Evolutionary conservation across 2,329 filamentous ascomycete species (phyloP).

Genomic region (Fusarium nisikadoi): DNA sequence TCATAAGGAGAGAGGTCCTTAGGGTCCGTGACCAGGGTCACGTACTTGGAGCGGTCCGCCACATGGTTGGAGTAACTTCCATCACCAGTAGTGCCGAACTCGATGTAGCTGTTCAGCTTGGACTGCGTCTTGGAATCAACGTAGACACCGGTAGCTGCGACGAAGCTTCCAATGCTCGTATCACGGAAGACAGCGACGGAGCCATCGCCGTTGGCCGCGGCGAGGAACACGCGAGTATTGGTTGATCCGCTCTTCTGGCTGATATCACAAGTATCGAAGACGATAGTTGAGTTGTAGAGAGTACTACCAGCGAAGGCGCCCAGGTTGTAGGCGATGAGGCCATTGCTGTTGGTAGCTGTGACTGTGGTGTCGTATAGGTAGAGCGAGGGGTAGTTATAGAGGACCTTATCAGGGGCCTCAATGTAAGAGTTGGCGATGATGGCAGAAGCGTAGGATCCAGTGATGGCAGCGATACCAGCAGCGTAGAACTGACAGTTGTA

Average conservation of each 20-base stretch:
- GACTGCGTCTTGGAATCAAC: conserved; percentile 48
- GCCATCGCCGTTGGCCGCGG: conserved; percentile 53
- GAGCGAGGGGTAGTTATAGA: conserved; percentile 53
- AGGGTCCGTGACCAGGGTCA: conserved; percentile 47
- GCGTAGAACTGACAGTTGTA: conserved; percentile 58
- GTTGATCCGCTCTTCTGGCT: conserved; percentile 43
- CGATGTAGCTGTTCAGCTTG: conserved; percentile 50
- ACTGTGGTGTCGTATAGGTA: conserved; percentile 58
- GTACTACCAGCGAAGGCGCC: conserved; percentile 45
- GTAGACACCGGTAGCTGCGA: conserved; percentile 50
- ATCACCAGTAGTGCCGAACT: conserved; percentile 54
- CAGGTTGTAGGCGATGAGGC: conserved; percentile 50
- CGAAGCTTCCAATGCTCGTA: conserved; percentile 50
- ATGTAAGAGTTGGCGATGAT: conserved; percentile 58
- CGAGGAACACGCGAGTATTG: conserved; percentile 55
- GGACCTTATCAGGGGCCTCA: conserved; percentile 55
- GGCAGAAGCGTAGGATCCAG: conserved; percentile 46
- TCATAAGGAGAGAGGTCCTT: conserved; percentile 46
- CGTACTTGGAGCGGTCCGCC: conserved; percentile 48
- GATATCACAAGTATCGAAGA: conserved; percentile 54
- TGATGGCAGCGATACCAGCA: conserved; percentile 46
- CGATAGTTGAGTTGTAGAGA: conserved; percentile 52
- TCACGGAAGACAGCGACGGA: conserved; percentile 55
- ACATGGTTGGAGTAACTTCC: conserved; percentile 54
- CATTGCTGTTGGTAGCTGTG: conserved; percentile 50